Evolutionary conservation across 495 filamentous ascomycete genomes (phyloP), one percentile per base, ranked within the genome.

Genomic region (Penicillium desertorum): DNA sequence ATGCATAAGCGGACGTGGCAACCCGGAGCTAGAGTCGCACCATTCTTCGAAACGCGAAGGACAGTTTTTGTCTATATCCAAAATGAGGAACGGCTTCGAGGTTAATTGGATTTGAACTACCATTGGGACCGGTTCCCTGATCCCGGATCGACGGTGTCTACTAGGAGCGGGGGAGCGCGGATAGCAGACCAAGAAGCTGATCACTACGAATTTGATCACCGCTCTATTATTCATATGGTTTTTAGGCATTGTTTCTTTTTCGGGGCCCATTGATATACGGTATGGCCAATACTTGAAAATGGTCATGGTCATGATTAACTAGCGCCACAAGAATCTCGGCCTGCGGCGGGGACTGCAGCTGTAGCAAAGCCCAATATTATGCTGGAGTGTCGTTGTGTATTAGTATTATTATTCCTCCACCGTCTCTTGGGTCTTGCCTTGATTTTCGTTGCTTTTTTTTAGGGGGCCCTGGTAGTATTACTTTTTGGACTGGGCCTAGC

Each of bases 121-220:
- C 62, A 67, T 62, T 62, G 62, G 59, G 57, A 60, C 58, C 51
- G 20, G 47, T 60, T 65, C 50, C 62, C 48, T 56, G 12, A 11
- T 55, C 52, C 62, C 59, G 59, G 62, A 67, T 67, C 65, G 62
- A 62, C 65, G 57, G 36, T 57, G 32, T 59, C 45, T 47, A 17
- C 47, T 42, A 20, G 36, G 30, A 39, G 46, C 46, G 56, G 56
- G 53, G 57, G 37, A 49, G 41, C 41, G 55, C 27, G 36, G 49
- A 61, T 54, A 30, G 20, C 17, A 16, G 6, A 34, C 16, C n/a
- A 4, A 37, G 23, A 29, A 45, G 45, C 36, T 16, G 36, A 54
- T 51, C 50, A 49, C 56, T 43, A 9, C 44, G 2, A 19, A 17
- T 55, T 47, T 25, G 44, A 45, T 12, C 32, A 20, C 4, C 8